phyloP scores from a whole-genome alignment of 306 rosid species.

The Vigna mungo region DNA sequence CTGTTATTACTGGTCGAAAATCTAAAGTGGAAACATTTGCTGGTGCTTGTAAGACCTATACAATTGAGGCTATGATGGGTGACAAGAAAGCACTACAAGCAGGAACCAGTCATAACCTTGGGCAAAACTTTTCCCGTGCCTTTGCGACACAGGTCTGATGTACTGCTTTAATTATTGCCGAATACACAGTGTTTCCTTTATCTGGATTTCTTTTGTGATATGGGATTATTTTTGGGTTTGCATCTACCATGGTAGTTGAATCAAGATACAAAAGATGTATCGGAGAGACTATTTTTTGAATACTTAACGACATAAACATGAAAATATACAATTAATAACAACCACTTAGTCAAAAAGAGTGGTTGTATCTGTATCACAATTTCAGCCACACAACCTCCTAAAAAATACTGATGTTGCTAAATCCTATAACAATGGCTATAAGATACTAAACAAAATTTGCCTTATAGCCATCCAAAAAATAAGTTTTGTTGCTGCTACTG shows the following conservation, averaged over 20 bases:
- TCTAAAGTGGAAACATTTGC: conserved; percentile 97
- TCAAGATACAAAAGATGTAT: no score
- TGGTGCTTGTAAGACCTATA: conserved; percentile 90
- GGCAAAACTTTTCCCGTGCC: conserved; percentile 95
- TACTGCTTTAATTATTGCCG: background rate
- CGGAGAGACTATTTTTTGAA: no score
- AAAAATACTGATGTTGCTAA: no score
- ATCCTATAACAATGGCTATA: no score
- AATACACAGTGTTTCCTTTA: conserved; percentile 26
- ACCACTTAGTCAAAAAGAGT: no score
- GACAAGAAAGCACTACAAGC: conserved; percentile 96
- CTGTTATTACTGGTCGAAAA: conserved; percentile 94
- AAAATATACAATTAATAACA: no score
- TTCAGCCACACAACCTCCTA: no score
- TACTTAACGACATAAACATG: no score
- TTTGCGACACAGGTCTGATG: conserved; percentile 83
- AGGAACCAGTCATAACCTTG: conserved; percentile 98
- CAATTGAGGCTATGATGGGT: conserved; percentile 99
- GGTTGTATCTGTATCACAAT: no score
- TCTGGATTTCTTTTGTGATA: background rate
- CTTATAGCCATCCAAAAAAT: no score
- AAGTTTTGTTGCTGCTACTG: no score
- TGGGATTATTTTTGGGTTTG: background rate
- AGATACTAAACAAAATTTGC: no score
- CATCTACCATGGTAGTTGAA: background rate